Evolutionary conservation across 495 filamentous ascomycete species (phyloP), one percentile per base, ranked within the genome.

Genomic region (Penicillium samsonianum): DNA sequence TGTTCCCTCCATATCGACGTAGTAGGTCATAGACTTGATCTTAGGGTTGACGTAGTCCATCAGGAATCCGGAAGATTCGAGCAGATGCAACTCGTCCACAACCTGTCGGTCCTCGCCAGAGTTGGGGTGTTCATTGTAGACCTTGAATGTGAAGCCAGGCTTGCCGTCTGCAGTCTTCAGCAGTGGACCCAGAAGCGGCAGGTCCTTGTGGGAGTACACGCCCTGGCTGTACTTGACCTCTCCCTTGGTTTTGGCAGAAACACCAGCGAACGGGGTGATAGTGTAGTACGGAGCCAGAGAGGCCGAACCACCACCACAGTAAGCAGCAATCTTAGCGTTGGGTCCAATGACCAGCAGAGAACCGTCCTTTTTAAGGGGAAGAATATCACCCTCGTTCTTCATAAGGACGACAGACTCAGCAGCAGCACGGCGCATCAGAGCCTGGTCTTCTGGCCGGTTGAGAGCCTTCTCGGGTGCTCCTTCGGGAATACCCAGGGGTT

Each of bases 251-350:
- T 85, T 80, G 38, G 74, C 74, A 20, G 71, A 72, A n/a, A 90
- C 81, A 17, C 85, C 87, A 12, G 88, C 85, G 58, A 81, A 88
- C 0, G 88, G 87, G 1, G 84, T 84, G 26, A 88, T 78, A 19
- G 81, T 85, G 69, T 94, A 93, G 68, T 96, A 93, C 4, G 90
- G 86, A 58, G 86, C 85, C 28, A 95, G 72, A 46, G 84, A 87
- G 1, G 91, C 90, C 59, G 88, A 92, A 9, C 91, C 90, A 55
- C 91, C 91, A 40, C 91, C 90, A 50, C 88, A 86, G 49, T 87
- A 88, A 35, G 89, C 86, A 0, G 90, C 87, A 47, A 87, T 73
- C 60, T 89, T 89, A 33, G 88, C 81, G 65, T 92, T 93, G 14
- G 90, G 90, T 6, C 90, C 90, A 55, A 96, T 94, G 30, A 94